phyloP scores from a whole-genome alignment of 495 filamentous ascomycete genomes.

The Penicillium riverlandense region DNA sequence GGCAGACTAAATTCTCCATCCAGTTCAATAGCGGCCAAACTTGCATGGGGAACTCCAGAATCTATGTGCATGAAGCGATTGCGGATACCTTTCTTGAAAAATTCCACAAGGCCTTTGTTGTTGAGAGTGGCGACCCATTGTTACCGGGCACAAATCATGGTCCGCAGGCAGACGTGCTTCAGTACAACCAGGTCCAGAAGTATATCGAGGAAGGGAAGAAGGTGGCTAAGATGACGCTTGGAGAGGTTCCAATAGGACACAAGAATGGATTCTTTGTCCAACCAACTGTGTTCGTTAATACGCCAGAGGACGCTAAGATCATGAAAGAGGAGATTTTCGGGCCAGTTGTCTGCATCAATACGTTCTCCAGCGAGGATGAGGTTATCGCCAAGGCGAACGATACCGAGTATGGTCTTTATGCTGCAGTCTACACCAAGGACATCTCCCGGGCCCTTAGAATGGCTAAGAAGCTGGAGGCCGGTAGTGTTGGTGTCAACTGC shows the following conservation, averaged over 20 bases:
- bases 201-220: conserved; percentile 91
- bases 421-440: conserved; percentile 87
- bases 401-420: conserved; percentile 74
- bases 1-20: conserved; percentile 98
- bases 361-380: conserved; percentile 87
- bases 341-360: conserved; percentile 86
- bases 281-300: conserved; percentile 93
- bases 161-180: conserved; percentile 87
- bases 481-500: conserved; percentile 90
- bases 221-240: conserved; percentile 70
- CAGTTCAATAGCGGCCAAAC: conserved; percentile 98
- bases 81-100: conserved; percentile 87
- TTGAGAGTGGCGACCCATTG: conserved; percentile 93
- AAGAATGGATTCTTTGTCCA: conserved; percentile 95
- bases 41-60: conserved; percentile 93
- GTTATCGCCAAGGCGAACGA: conserved; percentile 75
- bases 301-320: conserved; percentile 90
- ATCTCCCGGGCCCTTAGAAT: conserved; percentile 90
- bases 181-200: conserved; percentile 96
- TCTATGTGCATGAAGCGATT: conserved; percentile 93
- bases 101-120: conserved; percentile 82
- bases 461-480: conserved; percentile 73
- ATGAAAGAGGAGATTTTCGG: conserved; percentile 98
- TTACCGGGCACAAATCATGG: conserved; percentile 85
- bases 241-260: conserved; percentile 87